Evolutionary conservation across 2,329 filamentous ascomycete species (phyloP).

Genomic region (Furcasterigmium furcatum): DNA sequence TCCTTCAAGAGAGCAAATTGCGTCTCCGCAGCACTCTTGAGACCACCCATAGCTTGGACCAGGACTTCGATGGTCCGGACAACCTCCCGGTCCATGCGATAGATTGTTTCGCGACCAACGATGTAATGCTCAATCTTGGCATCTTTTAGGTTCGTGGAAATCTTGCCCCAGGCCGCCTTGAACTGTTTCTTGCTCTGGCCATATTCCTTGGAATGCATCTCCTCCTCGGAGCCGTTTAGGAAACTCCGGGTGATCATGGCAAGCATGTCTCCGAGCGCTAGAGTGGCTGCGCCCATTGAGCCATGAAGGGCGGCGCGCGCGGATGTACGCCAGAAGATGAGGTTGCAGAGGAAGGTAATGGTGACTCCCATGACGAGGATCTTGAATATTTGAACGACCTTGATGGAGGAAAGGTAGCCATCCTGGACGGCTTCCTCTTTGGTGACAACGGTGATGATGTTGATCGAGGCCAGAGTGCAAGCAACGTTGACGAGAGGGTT

Average conservation of each 20-base stretch:
- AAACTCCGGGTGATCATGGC: constrained; percentile 81
- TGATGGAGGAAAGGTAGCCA: constrained; percentile 76
- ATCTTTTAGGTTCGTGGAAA: constrained; percentile 77
- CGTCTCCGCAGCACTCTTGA: constrained; percentile 84
- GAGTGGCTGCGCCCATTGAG: constrained; percentile 71
- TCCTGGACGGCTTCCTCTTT: constrained; percentile 87
- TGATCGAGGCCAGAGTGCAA: constrained; percentile 81
- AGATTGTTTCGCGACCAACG: constrained; percentile 74
- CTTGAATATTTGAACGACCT: constrained; percentile 78
- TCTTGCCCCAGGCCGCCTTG: constrained; percentile 62
- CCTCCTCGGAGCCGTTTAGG: constrained; percentile 75
- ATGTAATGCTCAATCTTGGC: constrained; percentile 88
- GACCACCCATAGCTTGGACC: constrained; percentile 83
- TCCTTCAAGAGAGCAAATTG: constrained; percentile 84
- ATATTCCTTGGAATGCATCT: constrained; percentile 67
- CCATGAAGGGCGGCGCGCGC: constrained; percentile 71
- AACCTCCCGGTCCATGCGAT: constrained; percentile 73
- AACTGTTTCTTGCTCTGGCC: constrained; percentile 59
- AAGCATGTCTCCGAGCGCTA: constrained; percentile 76
- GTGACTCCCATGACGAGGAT: constrained; percentile 78
- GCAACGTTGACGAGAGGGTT: constrained; percentile 80
- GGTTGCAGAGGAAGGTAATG: constrained; percentile 69
- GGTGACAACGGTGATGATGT: constrained; percentile 84
- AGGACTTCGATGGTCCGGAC: constrained; percentile 82
- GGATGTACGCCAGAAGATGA: constrained; percentile 75